phyloP scores from a whole-genome alignment of 257 asterid genomes.

The Solanum gracilifrons region DNA sequence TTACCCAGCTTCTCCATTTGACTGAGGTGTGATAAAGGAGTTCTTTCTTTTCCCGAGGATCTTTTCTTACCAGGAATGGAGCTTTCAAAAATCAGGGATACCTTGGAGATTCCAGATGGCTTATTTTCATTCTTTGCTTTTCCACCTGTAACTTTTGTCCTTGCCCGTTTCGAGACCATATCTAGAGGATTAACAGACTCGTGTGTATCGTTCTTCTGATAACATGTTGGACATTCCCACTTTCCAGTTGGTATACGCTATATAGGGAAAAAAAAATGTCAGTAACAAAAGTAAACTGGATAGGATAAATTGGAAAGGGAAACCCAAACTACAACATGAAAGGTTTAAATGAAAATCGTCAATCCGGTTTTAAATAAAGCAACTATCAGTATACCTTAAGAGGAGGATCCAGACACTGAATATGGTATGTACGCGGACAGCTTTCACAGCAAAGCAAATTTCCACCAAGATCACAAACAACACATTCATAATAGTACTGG shows the following conservation, averaged over 20 bases:
- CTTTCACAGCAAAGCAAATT: slow-evolving; percentile 71
- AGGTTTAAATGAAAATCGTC: background rate
- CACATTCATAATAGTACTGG: slow-evolving; percentile 80
- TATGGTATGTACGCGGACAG: slow-evolving; percentile 76
- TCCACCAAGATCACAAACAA: slow-evolving; percentile 77
- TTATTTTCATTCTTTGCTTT: slow-evolving; percentile 38
- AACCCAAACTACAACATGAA: background rate
- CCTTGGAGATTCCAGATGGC: slow-evolving; percentile 29
- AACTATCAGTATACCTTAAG: slow-evolving; percentile 46
- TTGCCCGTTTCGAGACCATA: slow-evolving; percentile 46
- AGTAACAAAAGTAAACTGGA: background rate
- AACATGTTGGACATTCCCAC: slow-evolving; percentile 71
- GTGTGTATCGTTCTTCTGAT: slow-evolving; percentile 19
- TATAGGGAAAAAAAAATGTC: background rate
- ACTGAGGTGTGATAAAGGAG: slow-evolving; percentile 15
- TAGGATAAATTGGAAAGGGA: slow-evolving; percentile 2
- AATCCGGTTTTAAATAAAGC: background rate
- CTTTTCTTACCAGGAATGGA: slow-evolving; percentile 31
- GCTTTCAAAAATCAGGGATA: slow-evolving; percentile 16
- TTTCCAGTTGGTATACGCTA: slow-evolving; percentile 61
- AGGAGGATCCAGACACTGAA: slow-evolving; percentile 74
- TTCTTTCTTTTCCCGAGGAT: slow-evolving; percentile 31
- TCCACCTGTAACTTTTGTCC: slow-evolving; percentile 43
- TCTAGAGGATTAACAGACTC: slow-evolving; percentile 32
- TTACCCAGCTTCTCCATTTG: slow-evolving; percentile 27